These are phyloP conservation scores for Pseudocercospora pini-densiflorae DNA, from an alignment of 2,329 filamentous ascomycete species.

Conservation along the genomic window DNA sequence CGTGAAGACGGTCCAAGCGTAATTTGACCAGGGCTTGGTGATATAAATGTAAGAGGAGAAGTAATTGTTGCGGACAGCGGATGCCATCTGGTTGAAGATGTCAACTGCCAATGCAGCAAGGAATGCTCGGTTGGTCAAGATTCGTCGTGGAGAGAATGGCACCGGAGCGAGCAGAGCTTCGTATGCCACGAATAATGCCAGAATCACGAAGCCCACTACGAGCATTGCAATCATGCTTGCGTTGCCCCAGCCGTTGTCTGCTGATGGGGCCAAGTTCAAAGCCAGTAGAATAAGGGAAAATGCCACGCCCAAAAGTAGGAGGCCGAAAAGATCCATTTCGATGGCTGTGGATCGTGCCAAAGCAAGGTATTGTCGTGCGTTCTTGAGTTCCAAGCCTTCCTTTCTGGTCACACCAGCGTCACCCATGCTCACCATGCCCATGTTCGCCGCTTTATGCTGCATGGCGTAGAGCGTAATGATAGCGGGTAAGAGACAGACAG, in stretches of 20 bases:
- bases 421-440: constrained; percentile 30
- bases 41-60: constrained; percentile 44
- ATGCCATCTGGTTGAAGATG: constrained; percentile 27
- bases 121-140: constrained; percentile 31
- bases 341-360: constrained; percentile 30
- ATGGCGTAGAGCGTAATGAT: constrained; percentile 37
- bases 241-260: constrained; percentile 30
- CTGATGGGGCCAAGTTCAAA: constrained; percentile 27
- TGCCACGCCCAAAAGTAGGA: constrained; percentile 28
- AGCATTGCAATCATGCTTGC: constrained; percentile 22
- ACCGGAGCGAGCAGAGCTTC: constrained; percentile 23
- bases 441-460: constrained; percentile 29
- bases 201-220: constrained; percentile 15
- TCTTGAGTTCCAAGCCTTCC: constrained; percentile 7
- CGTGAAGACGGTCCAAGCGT: constrained; percentile 49
- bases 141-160: constrained; percentile 31
- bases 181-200: constrained; percentile 12
- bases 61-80: constrained; percentile 26
- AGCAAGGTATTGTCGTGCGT: constrained; percentile 9
- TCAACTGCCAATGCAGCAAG: constrained; percentile 25
- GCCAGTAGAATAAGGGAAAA: constrained; percentile 32
- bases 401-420: constrained; percentile 20
- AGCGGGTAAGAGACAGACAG: constrained; percentile 30
- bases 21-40: constrained; percentile 50
- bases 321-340: constrained; percentile 31